Conservation (phyloP, 2,329 filamentous ascomycete species). For the Exophiala alcalophila region DNA sequence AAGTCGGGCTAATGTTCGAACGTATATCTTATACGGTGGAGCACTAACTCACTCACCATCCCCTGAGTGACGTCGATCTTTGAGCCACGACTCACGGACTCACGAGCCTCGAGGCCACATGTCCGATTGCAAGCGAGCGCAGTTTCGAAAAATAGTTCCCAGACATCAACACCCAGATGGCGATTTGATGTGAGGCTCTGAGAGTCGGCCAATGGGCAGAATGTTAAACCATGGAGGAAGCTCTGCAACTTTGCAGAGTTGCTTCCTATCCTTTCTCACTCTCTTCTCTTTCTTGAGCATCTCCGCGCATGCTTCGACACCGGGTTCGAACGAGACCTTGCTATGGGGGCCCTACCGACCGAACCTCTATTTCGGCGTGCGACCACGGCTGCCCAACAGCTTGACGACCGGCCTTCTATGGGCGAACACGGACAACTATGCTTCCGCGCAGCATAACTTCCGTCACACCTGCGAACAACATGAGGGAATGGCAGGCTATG, state of each 20-base stretch:
- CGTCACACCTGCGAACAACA: conserved; percentile 95
- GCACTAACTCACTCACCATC: no score
- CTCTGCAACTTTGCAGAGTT: background rate
- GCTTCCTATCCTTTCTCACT: conserved; percentile 1
- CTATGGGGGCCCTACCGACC: conserved; percentile 95
- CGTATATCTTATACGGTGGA: no score
- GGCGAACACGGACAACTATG: conserved; percentile 77
- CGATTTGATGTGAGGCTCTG: conserved; percentile 7
- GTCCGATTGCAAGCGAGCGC: conserved; percentile 2
- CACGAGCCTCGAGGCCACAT: conserved; percentile 11
- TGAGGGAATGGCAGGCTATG: conserved; percentile 90
- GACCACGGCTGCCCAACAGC: conserved; percentile 76
- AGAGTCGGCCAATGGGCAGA: conserved; percentile 9
- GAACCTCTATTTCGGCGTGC: conserved; percentile 89
- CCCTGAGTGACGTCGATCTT: no score
- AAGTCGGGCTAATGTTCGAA: no score
- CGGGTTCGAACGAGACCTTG: conserved; percentile 68
- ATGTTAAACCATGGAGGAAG: conserved; percentile 20
- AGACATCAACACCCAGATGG: conserved; percentile 2
- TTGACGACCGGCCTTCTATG: conserved; percentile 82
- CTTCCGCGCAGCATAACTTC: conserved; percentile 44
- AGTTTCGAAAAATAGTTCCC: no score
- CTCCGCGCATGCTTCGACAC: conserved; percentile 2
- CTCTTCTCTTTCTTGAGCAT: conserved; percentile 11
- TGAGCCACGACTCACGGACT: no score